phyloP scores from a whole-genome alignment of 2,329 filamentous ascomycete genomes.

The Aspergillus udagawae region DNA sequence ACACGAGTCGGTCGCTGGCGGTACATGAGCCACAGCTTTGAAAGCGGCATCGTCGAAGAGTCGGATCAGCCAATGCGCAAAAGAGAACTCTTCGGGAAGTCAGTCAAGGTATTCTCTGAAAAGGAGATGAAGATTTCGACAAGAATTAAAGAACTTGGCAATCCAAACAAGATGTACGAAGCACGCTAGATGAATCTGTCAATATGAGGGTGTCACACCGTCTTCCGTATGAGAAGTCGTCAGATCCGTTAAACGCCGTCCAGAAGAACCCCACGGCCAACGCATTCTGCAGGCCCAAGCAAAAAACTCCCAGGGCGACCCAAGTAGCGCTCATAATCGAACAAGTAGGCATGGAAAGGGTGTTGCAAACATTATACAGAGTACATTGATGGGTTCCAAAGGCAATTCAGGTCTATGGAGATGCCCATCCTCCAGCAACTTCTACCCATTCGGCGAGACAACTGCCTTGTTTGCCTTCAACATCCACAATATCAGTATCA shows the following conservation, averaged over 20 bases:
- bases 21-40: not conserved
- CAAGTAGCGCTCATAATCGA: constrained; percentile 32
- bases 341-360: constrained; percentile 28
- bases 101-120: not conserved
- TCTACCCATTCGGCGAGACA: constrained; percentile 97
- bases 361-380: constrained; percentile 27
- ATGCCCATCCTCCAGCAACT: constrained; percentile 88
- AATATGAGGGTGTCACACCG: constrained; percentile 34
- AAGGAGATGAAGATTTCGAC: not conserved
- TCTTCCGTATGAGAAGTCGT: constrained; percentile 32
- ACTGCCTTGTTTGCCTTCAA: constrained; percentile 95
- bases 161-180: constrained; percentile 30
- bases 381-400: constrained; percentile 15
- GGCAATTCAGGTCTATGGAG: constrained; percentile 40
- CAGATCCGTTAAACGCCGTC: constrained; percentile 38
- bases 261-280: constrained; percentile 30
- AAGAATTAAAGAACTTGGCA: constrained; percentile 16
- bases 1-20: not conserved
- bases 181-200: constrained; percentile 36
- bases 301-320: constrained; percentile 29
- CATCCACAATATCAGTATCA: constrained; percentile 95
- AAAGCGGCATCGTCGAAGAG: not conserved
- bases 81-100: constrained; percentile 8
- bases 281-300: constrained; percentile 31
- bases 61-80: not conserved